Percentiles rank a stretch among this genome's conserved stretches.
phyloP scores from a whole-genome alignment of 768 basidiomycete genomes.

The Pleurotus djamor region DNA sequence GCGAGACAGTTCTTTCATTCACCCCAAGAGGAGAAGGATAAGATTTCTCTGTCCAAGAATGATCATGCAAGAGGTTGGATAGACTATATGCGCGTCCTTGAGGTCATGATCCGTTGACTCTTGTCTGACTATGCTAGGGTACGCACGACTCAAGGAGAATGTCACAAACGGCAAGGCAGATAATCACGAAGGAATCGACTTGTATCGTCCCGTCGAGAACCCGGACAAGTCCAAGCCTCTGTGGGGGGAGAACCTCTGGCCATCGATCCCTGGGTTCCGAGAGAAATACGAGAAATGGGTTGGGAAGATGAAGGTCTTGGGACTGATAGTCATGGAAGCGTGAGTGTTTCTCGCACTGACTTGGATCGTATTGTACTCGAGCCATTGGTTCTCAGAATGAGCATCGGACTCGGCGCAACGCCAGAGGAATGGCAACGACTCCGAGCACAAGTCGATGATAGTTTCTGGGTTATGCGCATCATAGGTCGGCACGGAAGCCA shows the following conservation, averaged over 20 bases:
- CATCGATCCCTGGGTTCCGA: conserved; percentile 52
- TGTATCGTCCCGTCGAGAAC: conserved; percentile 70
- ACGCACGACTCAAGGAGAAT: conserved; percentile 78
- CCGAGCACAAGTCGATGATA: conserved; percentile 70
- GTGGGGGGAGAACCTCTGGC: conserved; percentile 91
- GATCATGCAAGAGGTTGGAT: conserved; percentile 74
- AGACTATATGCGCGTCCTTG: background rate
- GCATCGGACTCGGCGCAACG: conserved; percentile 73
- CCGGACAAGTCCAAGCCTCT: conserved; percentile 71
- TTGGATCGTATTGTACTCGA: too few species aligned
- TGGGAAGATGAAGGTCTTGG: conserved; percentile 82
- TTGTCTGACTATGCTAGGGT: conserved; percentile 46
- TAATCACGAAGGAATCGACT: conserved; percentile 83
- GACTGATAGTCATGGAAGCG: conserved; percentile 86
- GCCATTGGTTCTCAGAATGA: conserved; percentile 54
- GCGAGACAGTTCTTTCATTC: conserved; percentile 73
- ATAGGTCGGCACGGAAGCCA: conserved; percentile 49
- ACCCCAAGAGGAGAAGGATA: conserved; percentile 78
- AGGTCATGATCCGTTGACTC: background rate
- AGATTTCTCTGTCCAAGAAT: conserved; percentile 60
- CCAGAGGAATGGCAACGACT: conserved; percentile 68
- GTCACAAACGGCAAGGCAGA: conserved; percentile 84
- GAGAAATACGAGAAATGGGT: conserved; percentile 73
- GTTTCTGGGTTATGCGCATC: conserved; percentile 88
- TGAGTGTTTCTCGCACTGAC: conserved; percentile 31